Percentiles rank a stretch among this genome's conserved stretches.
phyloP scores from a whole-genome alignment of 768 basidiomycete species.

The Boletus insuetus region DNA sequence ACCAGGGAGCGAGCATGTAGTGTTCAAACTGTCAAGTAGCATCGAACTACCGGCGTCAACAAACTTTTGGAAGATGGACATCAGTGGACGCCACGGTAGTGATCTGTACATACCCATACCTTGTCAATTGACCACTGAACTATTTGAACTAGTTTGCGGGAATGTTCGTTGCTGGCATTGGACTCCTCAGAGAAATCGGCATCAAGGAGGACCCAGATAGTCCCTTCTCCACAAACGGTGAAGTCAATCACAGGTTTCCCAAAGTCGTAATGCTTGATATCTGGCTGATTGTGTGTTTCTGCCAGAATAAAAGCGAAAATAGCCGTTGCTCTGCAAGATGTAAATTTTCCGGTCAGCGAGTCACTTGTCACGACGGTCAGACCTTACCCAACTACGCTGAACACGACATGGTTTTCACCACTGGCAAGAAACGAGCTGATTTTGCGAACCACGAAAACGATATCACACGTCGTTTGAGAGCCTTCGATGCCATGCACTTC shows the following conservation, averaged over 20 bases:
- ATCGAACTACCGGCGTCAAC: slow-evolving; percentile 18
- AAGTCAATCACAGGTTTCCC: slow-evolving; percentile 62
- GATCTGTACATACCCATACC: slow-evolving; percentile 39
- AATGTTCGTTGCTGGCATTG: slow-evolving; percentile 8
- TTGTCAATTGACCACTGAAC: slow-evolving; percentile 36
- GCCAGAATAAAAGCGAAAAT: slow-evolving; percentile 51
- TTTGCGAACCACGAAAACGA: slow-evolving; percentile 54
- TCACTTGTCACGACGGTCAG: not conserved
- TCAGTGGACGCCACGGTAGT: not conserved
- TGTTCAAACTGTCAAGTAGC: slow-evolving; percentile 46
- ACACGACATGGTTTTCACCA: slow-evolving; percentile 47
- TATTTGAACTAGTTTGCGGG: slow-evolving; percentile 28
- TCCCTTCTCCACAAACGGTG: slow-evolving; percentile 34
- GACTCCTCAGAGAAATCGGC: slow-evolving; percentile 33
- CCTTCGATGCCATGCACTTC: not conserved
- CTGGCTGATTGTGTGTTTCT: slow-evolving; percentile 19
- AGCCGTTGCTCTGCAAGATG: slow-evolving; percentile 55
- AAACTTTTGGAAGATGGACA: slow-evolving; percentile 16
- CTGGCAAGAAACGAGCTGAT: slow-evolving; percentile 47
- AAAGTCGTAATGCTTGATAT: slow-evolving; percentile 47
- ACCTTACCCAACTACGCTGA: slow-evolving; percentile 72
- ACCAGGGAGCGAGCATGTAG: slow-evolving; percentile 47
- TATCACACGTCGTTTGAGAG: slow-evolving; percentile 16
- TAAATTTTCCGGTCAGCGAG: not conserved
- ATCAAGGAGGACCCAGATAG: slow-evolving; percentile 52